Evolutionary conservation across 352 stramenopile genomes (phyloP).

Genomic region (Pythium rhizo-oryzae): DNA sequence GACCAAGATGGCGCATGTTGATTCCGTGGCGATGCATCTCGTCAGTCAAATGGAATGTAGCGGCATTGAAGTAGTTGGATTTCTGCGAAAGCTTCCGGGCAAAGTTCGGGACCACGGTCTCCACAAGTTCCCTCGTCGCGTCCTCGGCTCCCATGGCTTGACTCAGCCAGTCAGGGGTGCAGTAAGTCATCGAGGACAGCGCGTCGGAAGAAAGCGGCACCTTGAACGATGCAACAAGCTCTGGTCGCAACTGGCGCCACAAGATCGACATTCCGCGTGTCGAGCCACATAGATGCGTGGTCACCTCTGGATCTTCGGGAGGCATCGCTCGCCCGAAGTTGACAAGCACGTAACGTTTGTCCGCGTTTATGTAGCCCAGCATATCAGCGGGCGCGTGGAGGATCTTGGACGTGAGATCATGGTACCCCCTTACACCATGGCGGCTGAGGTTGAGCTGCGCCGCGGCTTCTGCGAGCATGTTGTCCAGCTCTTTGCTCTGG

Average conservation of each 20-base stretch:
- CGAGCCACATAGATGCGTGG: slow-evolving; percentile 70
- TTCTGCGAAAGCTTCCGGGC: slow-evolving; percentile 78
- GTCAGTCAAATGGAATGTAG: slow-evolving; percentile 57
- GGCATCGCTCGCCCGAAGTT: slow-evolving; percentile 90
- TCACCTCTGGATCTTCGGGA: slow-evolving; percentile 83
- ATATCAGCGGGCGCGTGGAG: slow-evolving; percentile 83
- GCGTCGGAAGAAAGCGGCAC: slow-evolving; percentile 82
- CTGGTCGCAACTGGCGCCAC: slow-evolving; percentile 90
- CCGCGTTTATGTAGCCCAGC: slow-evolving; percentile 64
- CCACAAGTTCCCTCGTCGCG: slow-evolving; percentile 73
- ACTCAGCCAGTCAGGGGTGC: slow-evolving; percentile 84
- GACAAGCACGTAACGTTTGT: slow-evolving; percentile 68
- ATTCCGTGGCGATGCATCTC: slow-evolving; percentile 92
- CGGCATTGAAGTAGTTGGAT: slow-evolving; percentile 49
- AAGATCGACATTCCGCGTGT: slow-evolving; percentile 90
- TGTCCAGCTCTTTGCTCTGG: slow-evolving; percentile 81
- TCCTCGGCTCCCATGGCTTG: slow-evolving; percentile 70
- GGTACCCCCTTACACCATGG: slow-evolving; percentile 82
- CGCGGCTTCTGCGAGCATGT: slow-evolving; percentile 59
- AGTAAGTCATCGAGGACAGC: slow-evolving; percentile 83
- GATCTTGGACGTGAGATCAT: slow-evolving; percentile 87
- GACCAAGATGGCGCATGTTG: slow-evolving; percentile 88
- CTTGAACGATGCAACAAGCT: slow-evolving; percentile 63
- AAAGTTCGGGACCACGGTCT: slow-evolving; percentile 78
- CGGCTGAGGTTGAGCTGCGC: slow-evolving; percentile 79